Percentiles rank a stretch among this genome's conserved stretches.
Evolutionary conservation across 257 asterid genomes (phyloP).

Genomic region (Salvia miltiorrhiza): DNA sequence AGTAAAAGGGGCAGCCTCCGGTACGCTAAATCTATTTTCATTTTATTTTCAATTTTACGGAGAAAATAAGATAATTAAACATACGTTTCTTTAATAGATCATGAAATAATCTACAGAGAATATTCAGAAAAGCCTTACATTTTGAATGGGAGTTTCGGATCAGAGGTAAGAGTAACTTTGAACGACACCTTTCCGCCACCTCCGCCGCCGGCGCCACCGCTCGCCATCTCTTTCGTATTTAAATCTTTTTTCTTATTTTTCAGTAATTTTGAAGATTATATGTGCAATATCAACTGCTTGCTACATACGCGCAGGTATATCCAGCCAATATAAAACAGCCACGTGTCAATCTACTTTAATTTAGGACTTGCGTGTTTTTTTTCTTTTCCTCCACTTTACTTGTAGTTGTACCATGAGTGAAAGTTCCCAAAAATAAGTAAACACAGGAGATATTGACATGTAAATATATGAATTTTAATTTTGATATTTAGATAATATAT

Average conservation of each 20-base stretch:
- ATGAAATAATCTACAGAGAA: neutral
- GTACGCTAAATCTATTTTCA: slow-evolving; percentile 73
- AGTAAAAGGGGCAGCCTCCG: slow-evolving; percentile 96
- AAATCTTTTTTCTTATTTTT: neutral
- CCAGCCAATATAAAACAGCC: slow-evolving; percentile 11
- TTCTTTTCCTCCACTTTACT: too few relatives aligned
- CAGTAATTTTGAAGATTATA: neutral
- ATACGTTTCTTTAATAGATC: neutral
- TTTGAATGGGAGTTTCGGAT: slow-evolving; percentile 97
- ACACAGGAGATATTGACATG: too few relatives aligned
- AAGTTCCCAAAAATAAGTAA: too few relatives aligned
- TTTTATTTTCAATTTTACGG: neutral
- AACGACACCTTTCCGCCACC: slow-evolving; percentile 94
- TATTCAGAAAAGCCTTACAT: slow-evolving; percentile 47
- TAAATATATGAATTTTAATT: too few relatives aligned
- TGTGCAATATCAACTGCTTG: slow-evolving; percentile 24
- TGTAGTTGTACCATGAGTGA: too few relatives aligned
- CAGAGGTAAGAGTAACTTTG: slow-evolving; percentile 92
- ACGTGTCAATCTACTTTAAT: too few relatives aligned
- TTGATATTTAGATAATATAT: too few relatives aligned
- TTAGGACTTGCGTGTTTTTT: too few relatives aligned
- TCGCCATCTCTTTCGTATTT: slow-evolving; percentile 44
- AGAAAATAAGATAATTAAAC: neutral
- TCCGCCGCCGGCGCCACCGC: slow-evolving; percentile 46
- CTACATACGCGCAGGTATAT: slow-evolving; percentile 20